These are phyloP conservation scores for Brassica balearica DNA, from an alignment of 441 rosid species.

Conservation along the genomic window DNA sequence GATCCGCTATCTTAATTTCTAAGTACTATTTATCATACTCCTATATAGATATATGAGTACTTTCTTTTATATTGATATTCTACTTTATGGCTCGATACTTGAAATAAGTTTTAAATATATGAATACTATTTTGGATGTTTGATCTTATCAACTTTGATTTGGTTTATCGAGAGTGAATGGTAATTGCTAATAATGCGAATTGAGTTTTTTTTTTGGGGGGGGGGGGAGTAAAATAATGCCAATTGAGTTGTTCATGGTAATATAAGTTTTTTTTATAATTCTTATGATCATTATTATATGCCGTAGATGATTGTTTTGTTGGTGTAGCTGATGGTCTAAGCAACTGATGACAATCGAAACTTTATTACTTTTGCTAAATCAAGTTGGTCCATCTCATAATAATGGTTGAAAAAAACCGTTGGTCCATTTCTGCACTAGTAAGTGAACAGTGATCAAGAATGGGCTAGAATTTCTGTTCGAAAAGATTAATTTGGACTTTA, in stretches of 20 bases:
- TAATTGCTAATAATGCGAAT: neutral
- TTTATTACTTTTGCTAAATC: slow-evolving; percentile 6
- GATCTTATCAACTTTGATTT: slow-evolving; percentile 3
- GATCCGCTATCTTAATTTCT: neutral
- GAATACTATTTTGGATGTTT: neutral
- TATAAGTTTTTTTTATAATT: neutral
- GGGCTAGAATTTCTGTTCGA: neutral
- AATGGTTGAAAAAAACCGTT: neutral
- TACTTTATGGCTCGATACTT: neutral
- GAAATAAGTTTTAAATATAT: neutral
- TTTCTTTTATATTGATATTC: neutral
- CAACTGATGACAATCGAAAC: slow-evolving; percentile 19
- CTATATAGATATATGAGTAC: neutral
- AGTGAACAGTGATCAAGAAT: neutral
- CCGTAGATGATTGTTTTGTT: slow-evolving; percentile 11
- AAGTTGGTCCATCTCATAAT: slow-evolving; percentile 15
- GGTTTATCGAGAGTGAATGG: neutral
- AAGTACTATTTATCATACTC: neutral
- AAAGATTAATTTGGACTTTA: neutral
- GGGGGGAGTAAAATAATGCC: neutral
- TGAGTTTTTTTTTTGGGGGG: neutral
- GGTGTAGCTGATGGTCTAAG: slow-evolving; percentile 16
- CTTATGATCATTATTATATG: neutral
- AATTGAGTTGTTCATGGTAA: neutral
- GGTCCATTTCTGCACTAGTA: neutral